Evolutionary conservation across 148 eudicot species (phyloP).

Genomic region (Simmondsia chinensis): DNA sequence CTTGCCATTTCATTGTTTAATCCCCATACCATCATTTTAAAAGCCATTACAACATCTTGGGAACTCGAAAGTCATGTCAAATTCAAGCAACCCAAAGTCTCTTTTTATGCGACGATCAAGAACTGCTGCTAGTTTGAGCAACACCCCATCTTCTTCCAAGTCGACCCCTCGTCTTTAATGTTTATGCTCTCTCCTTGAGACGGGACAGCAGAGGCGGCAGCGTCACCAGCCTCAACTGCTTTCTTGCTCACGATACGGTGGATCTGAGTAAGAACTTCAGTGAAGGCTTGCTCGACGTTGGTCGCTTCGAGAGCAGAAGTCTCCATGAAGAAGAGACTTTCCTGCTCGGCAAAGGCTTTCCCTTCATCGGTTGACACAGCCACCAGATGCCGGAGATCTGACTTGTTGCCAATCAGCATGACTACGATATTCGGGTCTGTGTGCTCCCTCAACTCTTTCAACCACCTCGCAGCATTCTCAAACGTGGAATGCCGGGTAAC

Average conservation of each 20-base stretch:
- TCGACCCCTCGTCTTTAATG: slow-evolving; percentile 41
- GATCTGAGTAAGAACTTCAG: slow-evolving; percentile 65
- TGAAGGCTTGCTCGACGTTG: slow-evolving; percentile 74
- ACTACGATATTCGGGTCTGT: slow-evolving; percentile 85
- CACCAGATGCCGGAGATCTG: slow-evolving; percentile 82
- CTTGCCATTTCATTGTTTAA: no score
- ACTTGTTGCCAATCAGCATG: slow-evolving; percentile 90
- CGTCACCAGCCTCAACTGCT: slow-evolving; percentile 70
- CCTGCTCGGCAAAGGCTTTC: slow-evolving; percentile 56
- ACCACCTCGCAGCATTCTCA: slow-evolving; percentile 73
- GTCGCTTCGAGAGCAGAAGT: slow-evolving; percentile 89
- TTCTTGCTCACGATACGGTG: slow-evolving; percentile 72
- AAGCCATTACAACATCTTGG: no score
- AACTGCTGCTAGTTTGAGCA: slow-evolving; percentile 46
- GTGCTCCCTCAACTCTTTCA: slow-evolving; percentile 74
- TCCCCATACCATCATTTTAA: no score
- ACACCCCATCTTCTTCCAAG: slow-evolving; percentile 64
- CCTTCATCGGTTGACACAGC: slow-evolving; percentile 72
- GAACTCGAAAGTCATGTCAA: no score
- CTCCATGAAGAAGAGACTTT: slow-evolving; percentile 80
- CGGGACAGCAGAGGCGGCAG: slow-evolving; percentile 41
- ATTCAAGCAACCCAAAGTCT: no score
- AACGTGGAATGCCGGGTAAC: slow-evolving; percentile 80
- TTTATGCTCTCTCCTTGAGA: slow-evolving; percentile 61
- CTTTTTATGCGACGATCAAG: no score